A percentile compares a stretch with the other conserved stretches of the same genome.
Conservation (phyloP, 495 filamentous ascomycete species). For the Polyplosphaeria fusca region DNA sequence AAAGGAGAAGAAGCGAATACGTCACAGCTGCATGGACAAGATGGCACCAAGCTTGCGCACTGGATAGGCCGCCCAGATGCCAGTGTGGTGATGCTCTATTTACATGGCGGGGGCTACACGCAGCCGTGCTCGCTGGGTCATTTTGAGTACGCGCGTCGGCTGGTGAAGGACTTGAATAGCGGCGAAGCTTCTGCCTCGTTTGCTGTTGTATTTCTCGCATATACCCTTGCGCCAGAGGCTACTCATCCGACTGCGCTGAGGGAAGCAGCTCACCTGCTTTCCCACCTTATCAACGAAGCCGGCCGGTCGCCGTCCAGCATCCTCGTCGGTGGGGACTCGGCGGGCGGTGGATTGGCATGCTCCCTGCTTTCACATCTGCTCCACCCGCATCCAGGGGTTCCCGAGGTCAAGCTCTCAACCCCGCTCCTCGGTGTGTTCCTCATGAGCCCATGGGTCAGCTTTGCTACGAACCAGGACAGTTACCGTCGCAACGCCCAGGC, state of each 20-base stretch:
- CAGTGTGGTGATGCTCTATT: slow-evolving; percentile 3
- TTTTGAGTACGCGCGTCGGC: neutral
- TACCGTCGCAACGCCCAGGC: slow-evolving; percentile 3
- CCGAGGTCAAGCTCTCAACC: neutral
- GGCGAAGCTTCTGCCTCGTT: neutral
- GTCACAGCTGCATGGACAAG: neutral
- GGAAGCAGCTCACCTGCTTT: neutral
- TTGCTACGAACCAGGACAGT: slow-evolving; percentile 5
- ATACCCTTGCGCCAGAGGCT: slow-evolving; percentile 6
- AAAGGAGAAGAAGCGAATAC: neutral
- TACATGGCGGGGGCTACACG: slow-evolving; percentile 19
- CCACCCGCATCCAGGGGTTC: slow-evolving; percentile 1
- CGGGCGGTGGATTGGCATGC: slow-evolving; percentile 5
- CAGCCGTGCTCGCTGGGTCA: slow-evolving; percentile 1
- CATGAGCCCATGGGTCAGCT: slow-evolving; percentile 14
- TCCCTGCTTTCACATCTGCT: slow-evolving; percentile 15
- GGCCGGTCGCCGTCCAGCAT: slow-evolving; percentile 4
- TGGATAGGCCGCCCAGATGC: slow-evolving; percentile 13
- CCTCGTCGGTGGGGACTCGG: slow-evolving; percentile 14
- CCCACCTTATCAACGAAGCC: slow-evolving; percentile 3
- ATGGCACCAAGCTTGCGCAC: neutral
- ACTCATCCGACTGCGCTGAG: slow-evolving; percentile 4
- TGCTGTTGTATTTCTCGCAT: slow-evolving; percentile 2
- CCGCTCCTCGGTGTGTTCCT: neutral
- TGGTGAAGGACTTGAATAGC: slow-evolving; percentile 2